Evolutionary conservation across 129 eudicot species (phyloP), one percentile per base, ranked within the genome.

Genomic region (Glebionis coronaria): DNA sequence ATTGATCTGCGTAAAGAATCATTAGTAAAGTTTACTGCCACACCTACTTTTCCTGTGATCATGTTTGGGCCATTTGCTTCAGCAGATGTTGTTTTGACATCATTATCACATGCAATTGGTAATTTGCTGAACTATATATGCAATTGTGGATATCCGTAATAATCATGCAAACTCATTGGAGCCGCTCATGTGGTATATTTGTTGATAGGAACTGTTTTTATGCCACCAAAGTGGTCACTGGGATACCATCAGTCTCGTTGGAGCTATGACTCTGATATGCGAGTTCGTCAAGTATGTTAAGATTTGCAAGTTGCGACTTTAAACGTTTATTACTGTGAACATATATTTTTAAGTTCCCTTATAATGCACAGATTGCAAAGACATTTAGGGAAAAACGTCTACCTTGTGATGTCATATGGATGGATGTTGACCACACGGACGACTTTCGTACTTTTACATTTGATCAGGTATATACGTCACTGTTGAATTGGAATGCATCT

Each of bases 381-480:
- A 86, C 99, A 45, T 94, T 94, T 66, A 79, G 99, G 49, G 87
- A 89, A n/a, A 94, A 94, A 79, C 68, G 73, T 21, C 84, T 94
- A 68, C 99, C 99, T 59, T 94, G 99, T 77, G 97, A 94, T 86
- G 97, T 86, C 63, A 85, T 87, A 56, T 94, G 99, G 99, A 94
- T 94, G 97, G 99, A 94, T 74, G 90, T 94, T 21, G 99, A 94
- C 75, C 87, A 89, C 87, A 94, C 89, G 99, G 95, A 94, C 69
- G 97, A 88, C 61, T 89, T 86, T 61, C 95, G 97, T 13, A 89
- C 95, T 80, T 94, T 94, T 79, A 89, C 99, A 18, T 89, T 94
- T 80, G 95, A 89, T 74, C 64, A 81, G 83, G 99, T 75, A 76
- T 15, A 14, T 49, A 49, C 53, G 16, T 49, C 54, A n/a, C n/a